Evolutionary conservation across 192 early-diverging fungal genomes (phyloP), one percentile per base, ranked within the genome.

Genomic region (Mortierella hygrophila): DNA sequence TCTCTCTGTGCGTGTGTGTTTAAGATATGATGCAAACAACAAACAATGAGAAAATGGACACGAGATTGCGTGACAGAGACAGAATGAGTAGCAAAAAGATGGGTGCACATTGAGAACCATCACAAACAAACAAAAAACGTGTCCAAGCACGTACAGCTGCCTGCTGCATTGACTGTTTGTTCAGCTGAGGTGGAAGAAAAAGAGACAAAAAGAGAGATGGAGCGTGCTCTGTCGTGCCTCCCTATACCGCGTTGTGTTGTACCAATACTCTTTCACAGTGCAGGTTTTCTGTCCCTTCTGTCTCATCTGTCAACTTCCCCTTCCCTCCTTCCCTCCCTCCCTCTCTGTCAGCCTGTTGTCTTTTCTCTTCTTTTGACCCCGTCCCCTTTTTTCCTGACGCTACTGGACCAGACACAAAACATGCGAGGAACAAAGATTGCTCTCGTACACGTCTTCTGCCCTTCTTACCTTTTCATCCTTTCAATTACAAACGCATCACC

Each of bases 311-410:
- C 38, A 40, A 40, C 38, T 0, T 40, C 38, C 38, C 6, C 6
- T 40, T 6, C 23, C 16, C 5, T 52, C 35, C 35, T 1, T 35
- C 35, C 35, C 6, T 40, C 38, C 23, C 71, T 74, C 49, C 49
- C 18, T 52, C 16, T 4, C 18, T 52, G 16, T 3, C 49, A 18
- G 5, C 18, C 46, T 49, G 18, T 49, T 49, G 32, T 38, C 13
- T 1, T 41, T 70, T 35, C 21, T 69, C 8, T 70, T 23, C 38
- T 41, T 3, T 41, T 41, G 6, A 9, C 38, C 42, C 41, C 23
- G 69, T 70, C 46, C 71, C 71, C 71, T 46, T 70, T 72, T 72
- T 16, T 72, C 32, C 60, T 65, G 60, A 65, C 26, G 35, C 60
- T 32, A 65, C 18, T 18, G 18, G 44, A 20, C 20, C 20, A 52